Conservation (phyloP, 768 basidiomycete species). For the Podaxis sp. region DNA sequence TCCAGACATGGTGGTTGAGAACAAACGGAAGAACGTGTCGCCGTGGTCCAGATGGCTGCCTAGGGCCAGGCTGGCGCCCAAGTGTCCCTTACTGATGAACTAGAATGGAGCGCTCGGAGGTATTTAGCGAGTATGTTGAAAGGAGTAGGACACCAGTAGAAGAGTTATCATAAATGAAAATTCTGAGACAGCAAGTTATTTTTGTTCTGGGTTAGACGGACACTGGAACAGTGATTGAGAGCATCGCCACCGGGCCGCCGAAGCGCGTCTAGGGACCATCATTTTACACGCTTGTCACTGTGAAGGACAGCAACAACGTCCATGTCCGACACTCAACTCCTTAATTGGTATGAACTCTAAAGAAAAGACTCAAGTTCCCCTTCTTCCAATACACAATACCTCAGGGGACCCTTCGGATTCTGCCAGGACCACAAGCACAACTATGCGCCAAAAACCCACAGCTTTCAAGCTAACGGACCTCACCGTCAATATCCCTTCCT, state of each 20-base stretch:
- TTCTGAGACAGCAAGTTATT: too few relatives aligned
- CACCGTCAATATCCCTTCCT: constrained; percentile 11
- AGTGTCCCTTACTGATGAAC: too few relatives aligned
- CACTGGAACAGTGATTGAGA: not conserved
- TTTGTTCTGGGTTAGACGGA: too few relatives aligned
- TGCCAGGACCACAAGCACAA: not conserved
- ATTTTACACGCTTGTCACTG: not conserved
- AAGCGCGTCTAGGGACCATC: not conserved
- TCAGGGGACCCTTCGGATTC: not conserved
- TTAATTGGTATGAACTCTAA: constrained; percentile 1
- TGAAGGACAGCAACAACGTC: not conserved
- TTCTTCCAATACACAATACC: not conserved
- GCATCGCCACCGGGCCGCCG: not conserved
- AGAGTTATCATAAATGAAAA: too few relatives aligned
- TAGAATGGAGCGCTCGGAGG: too few relatives aligned
- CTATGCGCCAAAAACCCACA: not conserved
- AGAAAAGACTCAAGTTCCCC: constrained; percentile 3
- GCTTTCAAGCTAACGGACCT: constrained; percentile 6
- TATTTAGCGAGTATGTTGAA: too few relatives aligned
- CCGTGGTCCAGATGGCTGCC: not conserved
- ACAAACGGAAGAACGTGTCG: not conserved
- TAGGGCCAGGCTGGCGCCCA: not conserved
- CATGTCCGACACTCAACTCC: not conserved
- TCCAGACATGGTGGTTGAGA: constrained; percentile 2
- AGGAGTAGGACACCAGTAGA: too few relatives aligned